Conservation (phyloP, 495 filamentous ascomycete genomes). For the Penicillium malachiteum region DNA sequence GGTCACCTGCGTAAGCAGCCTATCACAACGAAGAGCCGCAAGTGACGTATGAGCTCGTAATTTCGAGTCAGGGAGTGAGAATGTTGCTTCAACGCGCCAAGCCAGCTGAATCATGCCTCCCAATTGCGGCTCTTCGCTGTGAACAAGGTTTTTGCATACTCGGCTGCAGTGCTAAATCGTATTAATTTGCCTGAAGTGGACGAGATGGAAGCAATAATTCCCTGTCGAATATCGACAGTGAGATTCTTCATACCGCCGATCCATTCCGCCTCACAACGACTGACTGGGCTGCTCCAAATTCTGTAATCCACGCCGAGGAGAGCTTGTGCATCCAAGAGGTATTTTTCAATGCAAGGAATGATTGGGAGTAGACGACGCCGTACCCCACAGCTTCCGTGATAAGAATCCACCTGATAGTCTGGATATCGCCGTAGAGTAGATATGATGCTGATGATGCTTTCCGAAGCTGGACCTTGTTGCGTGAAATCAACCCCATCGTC, state of each 20-base stretch:
- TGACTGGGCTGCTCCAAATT: constrained; percentile 10
- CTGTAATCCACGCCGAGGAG: constrained; percentile 64
- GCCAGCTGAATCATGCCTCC: constrained; percentile 26
- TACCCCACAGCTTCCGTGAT: constrained; percentile 77
- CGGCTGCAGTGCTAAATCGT: constrained; percentile 24
- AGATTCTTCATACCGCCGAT: constrained; percentile 14
- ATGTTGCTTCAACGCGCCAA: neutral
- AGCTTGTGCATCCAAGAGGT: constrained; percentile 66
- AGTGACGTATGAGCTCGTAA: neutral
- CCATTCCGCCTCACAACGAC: constrained; percentile 2
- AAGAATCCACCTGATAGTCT: constrained; percentile 73
- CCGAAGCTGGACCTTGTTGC: constrained; percentile 16
- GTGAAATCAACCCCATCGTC: constrained; percentile 16
- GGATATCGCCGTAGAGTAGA: constrained; percentile 60
- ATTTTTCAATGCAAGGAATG: constrained; percentile 62
- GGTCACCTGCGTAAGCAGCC: too few relatives aligned
- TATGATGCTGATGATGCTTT: constrained; percentile 53
- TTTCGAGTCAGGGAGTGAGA: neutral
- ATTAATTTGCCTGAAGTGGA: constrained; percentile 8
- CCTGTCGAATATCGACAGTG: constrained; percentile 32
- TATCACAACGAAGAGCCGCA: neutral
- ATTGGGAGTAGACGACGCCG: constrained; percentile 64
- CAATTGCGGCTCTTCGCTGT: constrained; percentile 42
- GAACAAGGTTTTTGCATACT: constrained; percentile 36
- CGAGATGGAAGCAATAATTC: constrained; percentile 29